Evolutionary conservation across 2,329 filamentous ascomycete genomes (phyloP).

Genomic region (Epichloe uncinata): DNA sequence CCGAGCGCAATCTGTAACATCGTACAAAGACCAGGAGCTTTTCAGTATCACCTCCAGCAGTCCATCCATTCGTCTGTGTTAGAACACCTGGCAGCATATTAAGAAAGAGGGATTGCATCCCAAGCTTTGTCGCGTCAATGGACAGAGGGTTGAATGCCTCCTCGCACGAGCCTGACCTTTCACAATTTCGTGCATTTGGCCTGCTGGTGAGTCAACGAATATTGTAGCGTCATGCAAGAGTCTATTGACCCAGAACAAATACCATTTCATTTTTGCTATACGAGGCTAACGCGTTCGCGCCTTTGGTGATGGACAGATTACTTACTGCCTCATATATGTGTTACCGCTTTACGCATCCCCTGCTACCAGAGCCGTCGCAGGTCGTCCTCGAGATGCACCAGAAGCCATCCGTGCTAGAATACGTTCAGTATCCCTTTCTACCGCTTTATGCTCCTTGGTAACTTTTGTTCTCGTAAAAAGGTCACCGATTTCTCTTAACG

Average conservation of each 20-base stretch:
- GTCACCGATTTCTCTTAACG: not conserved
- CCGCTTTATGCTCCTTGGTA: conserved; percentile 49
- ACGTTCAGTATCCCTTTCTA: conserved; percentile 65
- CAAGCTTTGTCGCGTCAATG: not conserved
- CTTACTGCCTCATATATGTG: conserved; percentile 84
- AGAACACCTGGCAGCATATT: no score
- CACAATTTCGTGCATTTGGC: conserved; percentile 13
- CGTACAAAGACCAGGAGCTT: no score
- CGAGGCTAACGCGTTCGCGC: not conserved
- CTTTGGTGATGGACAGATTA: conserved; percentile 29
- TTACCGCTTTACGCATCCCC: conserved; percentile 77
- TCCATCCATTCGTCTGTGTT: no score
- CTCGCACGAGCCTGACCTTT: conserved; percentile 4
- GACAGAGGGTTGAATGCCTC: not conserved
- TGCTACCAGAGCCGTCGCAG: conserved; percentile 64
- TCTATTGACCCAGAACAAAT: not conserved
- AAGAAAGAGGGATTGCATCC: not conserved
- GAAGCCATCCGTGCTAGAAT: conserved; percentile 81
- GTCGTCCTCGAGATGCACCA: conserved; percentile 73
- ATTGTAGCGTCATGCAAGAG: not conserved
- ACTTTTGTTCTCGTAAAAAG: conserved; percentile 50
- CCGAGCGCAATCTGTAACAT: not conserved
- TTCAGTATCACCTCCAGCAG: no score
- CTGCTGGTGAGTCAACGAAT: conserved; percentile 15
- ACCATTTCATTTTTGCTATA: not conserved